phyloP scores from a whole-genome alignment of 1,139 yeast species.

The Nakaseomyces bracarensis region DNA sequence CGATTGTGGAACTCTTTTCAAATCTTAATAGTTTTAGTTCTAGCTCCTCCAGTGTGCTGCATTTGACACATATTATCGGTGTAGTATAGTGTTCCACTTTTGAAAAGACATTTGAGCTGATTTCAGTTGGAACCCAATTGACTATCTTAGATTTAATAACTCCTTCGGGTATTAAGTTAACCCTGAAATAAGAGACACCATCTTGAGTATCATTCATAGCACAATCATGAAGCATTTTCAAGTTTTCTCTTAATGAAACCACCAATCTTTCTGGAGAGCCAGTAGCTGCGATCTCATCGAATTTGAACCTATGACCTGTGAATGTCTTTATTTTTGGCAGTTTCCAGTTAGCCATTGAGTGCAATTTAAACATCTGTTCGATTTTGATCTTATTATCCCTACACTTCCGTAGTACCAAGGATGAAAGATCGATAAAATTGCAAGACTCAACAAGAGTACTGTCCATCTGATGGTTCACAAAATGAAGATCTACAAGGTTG shows the following conservation, averaged over 20 bases:
- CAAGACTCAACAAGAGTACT: slow-evolving; percentile 15
- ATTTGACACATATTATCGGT: slow-evolving; percentile 21
- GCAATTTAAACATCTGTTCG: slow-evolving; percentile 16
- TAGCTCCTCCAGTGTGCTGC: slow-evolving; percentile 15
- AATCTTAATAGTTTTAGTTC: slow-evolving; percentile 16
- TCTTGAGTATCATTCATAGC: slow-evolving; percentile 19
- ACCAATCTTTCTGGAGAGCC: slow-evolving; percentile 15
- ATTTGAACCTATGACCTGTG: slow-evolving; percentile 25
- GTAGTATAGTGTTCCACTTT: slow-evolving; percentile 5
- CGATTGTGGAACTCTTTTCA: slow-evolving; percentile 12
- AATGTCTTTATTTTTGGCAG: slow-evolving; percentile 17
- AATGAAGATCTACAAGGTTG: slow-evolving; percentile 12
- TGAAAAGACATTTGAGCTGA: slow-evolving; percentile 5
- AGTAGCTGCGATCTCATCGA: slow-evolving; percentile 17
- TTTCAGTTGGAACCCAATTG: slow-evolving; percentile 20
- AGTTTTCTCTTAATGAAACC: slow-evolving; percentile 14
- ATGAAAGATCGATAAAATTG: slow-evolving; percentile 23
- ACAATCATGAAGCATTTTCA: slow-evolving; percentile 16
- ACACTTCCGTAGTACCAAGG: slow-evolving; percentile 16
- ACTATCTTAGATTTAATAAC: slow-evolving; percentile 16
- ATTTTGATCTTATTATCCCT: slow-evolving; percentile 12
- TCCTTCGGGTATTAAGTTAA: slow-evolving; percentile 22
- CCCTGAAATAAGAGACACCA: slow-evolving; percentile 23
- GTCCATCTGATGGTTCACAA: slow-evolving; percentile 10
- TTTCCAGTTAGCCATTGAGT: slow-evolving; percentile 24